Base-by-base conservation (phyloP, 2,329 filamentous ascomycete species). In the Elsinoe necatrix region DNA sequence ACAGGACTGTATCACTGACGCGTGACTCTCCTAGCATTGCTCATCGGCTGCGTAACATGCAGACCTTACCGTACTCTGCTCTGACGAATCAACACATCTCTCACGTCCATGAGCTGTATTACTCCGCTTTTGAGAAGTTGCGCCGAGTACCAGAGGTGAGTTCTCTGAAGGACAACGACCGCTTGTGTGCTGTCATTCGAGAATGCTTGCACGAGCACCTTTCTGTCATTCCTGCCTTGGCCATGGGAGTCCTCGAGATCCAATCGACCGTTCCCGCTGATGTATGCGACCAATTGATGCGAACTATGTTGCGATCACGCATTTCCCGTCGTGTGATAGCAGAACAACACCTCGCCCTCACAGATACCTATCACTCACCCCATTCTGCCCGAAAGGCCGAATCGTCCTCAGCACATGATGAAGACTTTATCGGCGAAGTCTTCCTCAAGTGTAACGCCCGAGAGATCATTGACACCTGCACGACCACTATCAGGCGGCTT, bases 261-360 rank as follows among this genome's bases (percentile, higher is more conserved):
- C 86, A 87, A 62, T 86, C 86, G 47, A 77, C 95, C 42, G 89
- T 97, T 76, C 83, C 85, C 47, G 78, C 86, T 0, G 83, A 87
- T 18, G 85, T 90, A 59, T 85, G 95, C 63, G 93, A 98, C 72
- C 83, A 83, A 54, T 95, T 98, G 68, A 96, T 97, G 87, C 96
- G 92, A 64, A 93, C 88, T 0, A 84, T 97, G 60, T 74, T 98
- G 56, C 82, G 89, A 76, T 93, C 92, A 60, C 83, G 93, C 59
- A 98, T 98, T 63, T 96, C 91, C 43, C 85, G 93, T 59, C 84
- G 95, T 60, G 93, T 97, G 62, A 98, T 98, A 67, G 93, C 93
- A 31, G 93, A 98, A 72, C 93, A 98, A 67, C 93, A 98, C 68
- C 82, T 98, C 35, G 90, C 93, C 8, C 80, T 98, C 16, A 95